Percentiles rank a stretch among this genome's conserved stretches.
Conservation (phyloP, 192 early-diverging fungal species). For the Mortierella alpina region DNA sequence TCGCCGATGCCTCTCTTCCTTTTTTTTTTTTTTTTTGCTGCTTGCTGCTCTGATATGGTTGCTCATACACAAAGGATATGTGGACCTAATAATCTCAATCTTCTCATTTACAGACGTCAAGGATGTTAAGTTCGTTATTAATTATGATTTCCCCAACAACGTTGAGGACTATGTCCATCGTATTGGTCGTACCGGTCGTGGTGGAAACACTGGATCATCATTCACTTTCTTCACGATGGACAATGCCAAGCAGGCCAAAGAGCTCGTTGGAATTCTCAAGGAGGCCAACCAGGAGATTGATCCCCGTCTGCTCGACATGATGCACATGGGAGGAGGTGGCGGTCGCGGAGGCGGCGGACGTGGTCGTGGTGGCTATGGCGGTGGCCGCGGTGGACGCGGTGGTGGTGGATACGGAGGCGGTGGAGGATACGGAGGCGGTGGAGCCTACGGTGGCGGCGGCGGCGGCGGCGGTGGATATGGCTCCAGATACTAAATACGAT, state of each 20-base stretch:
- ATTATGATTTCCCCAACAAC: slow-evolving; percentile 94
- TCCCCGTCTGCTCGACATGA: slow-evolving; percentile 79
- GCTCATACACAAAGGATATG: background rate
- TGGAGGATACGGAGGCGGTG: slow-evolving; percentile 57
- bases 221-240: slow-evolving; percentile 94
- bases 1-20: background rate
- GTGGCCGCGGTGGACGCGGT: slow-evolving; percentile 44
- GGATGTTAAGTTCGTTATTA: slow-evolving; percentile 97
- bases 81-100: background rate
- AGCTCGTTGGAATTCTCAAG: slow-evolving; percentile 86
- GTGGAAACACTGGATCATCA: slow-evolving; percentile 88
- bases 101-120: slow-evolving; percentile 76
- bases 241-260: slow-evolving; percentile 85
- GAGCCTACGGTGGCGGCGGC: slow-evolving; percentile 56
- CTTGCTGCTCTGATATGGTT: background rate
- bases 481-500: slow-evolving; percentile 37
- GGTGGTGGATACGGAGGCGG: slow-evolving; percentile 65
- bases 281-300: slow-evolving; percentile 94
- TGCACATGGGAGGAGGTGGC: slow-evolving; percentile 55
- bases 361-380: slow-evolving; percentile 42
- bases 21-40: background rate
- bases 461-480: slow-evolving; percentile 42
- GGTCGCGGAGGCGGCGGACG: slow-evolving; percentile 47
- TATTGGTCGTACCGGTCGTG: slow-evolving; percentile 97
- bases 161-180: slow-evolving; percentile 93